phyloP scores from a whole-genome alignment of 352 stramenopile species.

The Phytophthora fragariaefolia region DNA sequence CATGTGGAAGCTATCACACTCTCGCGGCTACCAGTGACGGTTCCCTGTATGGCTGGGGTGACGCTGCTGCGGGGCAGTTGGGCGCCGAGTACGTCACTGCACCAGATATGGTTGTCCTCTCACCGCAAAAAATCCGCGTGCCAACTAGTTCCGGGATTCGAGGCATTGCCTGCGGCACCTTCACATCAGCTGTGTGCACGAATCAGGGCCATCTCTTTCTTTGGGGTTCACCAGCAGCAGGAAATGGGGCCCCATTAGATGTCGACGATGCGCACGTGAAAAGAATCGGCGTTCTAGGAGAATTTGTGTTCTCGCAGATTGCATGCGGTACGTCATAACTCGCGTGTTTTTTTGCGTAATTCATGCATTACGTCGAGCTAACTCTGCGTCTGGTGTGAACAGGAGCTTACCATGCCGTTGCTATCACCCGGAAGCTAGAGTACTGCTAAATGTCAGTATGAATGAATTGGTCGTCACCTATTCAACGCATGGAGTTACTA shows the following conservation, averaged over 20 bases:
- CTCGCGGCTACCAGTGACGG: constrained; percentile 58
- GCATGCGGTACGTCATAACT: constrained; percentile 54
- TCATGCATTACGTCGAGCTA: background rate
- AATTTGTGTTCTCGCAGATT: constrained; percentile 63
- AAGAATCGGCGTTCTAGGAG: constrained; percentile 43
- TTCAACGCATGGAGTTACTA: constrained; percentile 13
- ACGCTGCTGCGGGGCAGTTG: constrained; percentile 75
- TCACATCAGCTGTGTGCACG: constrained; percentile 63
- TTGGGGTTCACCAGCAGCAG: constrained; percentile 77
- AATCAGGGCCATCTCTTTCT: constrained; percentile 65
- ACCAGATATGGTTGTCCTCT: constrained; percentile 64
- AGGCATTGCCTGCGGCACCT: constrained; percentile 65
- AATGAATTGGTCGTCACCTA: constrained; percentile 6
- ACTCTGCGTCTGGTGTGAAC: constrained; percentile 11
- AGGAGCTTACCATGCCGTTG: constrained; percentile 76
- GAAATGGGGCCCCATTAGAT: constrained; percentile 65
- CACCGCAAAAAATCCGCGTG: constrained; percentile 51
- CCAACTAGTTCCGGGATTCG: constrained; percentile 39
- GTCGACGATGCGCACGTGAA: constrained; percentile 60
- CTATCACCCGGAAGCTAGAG: constrained; percentile 54
- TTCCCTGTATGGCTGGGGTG: constrained; percentile 78
- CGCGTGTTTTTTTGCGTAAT: background rate
- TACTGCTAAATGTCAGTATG: constrained; percentile 39
- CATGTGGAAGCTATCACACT: constrained; percentile 84
- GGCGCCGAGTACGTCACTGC: constrained; percentile 52